phyloP scores from a whole-genome alignment of 2,329 filamentous ascomycete species.

The Metarhizium album region DNA sequence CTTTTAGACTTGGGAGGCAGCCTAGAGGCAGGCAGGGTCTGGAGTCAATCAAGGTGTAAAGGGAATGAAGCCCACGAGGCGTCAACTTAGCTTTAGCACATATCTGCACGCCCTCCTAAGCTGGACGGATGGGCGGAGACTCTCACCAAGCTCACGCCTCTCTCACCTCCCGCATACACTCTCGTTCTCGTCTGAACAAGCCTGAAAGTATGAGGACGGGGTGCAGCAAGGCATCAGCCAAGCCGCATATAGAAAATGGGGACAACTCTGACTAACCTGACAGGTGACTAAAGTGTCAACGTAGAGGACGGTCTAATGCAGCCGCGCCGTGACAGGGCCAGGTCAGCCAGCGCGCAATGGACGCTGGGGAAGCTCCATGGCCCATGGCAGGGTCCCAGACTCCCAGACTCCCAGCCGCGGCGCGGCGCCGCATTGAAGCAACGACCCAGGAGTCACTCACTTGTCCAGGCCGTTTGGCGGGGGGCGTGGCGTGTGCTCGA shows the following conservation, averaged over 20 bases:
- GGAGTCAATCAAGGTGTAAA: not conserved
- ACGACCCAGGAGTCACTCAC: not conserved
- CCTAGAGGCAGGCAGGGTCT: slow-evolving; percentile 1
- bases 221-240: slow-evolving; percentile 19
- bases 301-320: slow-evolving; percentile 18
- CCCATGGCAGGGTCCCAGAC: too few species aligned
- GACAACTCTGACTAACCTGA: slow-evolving; percentile 20
- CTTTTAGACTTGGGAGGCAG: slow-evolving; percentile 33
- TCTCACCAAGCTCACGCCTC: not conserved
- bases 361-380: too few species aligned
- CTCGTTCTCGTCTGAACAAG: not conserved
- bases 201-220: not conserved
- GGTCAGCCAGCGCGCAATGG: slow-evolving; percentile 10
- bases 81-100: not conserved
- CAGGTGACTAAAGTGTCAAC: slow-evolving; percentile 20
- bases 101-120: slow-evolving; percentile 6
- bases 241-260: slow-evolving; percentile 11
- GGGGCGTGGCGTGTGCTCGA: not conserved
- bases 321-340: slow-evolving; percentile 12
- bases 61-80: slow-evolving; percentile 1
- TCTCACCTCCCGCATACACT: not conserved
- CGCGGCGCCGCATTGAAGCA: not conserved
- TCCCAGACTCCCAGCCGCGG: too few species aligned
- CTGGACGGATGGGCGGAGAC: not conserved
- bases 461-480: not conserved